phyloP scores from a whole-genome alignment of 2,329 filamentous ascomycete species.

The Phaeosphaeriaceae sp. region DNA sequence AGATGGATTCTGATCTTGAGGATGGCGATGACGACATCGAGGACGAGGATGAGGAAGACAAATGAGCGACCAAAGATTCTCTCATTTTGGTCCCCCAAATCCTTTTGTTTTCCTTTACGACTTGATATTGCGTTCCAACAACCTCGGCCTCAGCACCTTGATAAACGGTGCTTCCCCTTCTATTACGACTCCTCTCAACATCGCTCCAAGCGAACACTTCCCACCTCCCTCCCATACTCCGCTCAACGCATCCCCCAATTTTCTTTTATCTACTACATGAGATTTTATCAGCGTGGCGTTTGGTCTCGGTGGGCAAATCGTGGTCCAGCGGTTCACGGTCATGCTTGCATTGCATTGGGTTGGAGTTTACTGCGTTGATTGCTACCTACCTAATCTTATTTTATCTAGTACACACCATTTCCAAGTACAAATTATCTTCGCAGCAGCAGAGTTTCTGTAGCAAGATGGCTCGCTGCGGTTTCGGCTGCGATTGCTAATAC shows the following conservation, averaged over 20 bases:
- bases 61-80: no score
- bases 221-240: neutral
- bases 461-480: no score
- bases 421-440: neutral
- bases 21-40: constrained; percentile 53
- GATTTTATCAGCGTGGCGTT: constrained; percentile 30
- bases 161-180: no score
- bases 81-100: no score
- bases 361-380: constrained; percentile 19
- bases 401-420: neutral
- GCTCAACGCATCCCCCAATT: neutral
- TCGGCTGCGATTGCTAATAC: no score
- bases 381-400: no score
- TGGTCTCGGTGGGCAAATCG: constrained; percentile 13
- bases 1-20: constrained; percentile 64
- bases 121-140: no score
- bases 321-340: constrained; percentile 10
- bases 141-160: no score
- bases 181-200: no score
- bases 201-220: neutral
- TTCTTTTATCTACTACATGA: constrained; percentile 6
- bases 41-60: constrained; percentile 37
- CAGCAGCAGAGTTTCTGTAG: neutral
- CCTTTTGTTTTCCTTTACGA: no score
- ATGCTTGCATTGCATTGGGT: constrained; percentile 28